Evolutionary conservation across 2,329 filamentous ascomycete species (phyloP), one percentile per base, ranked within the genome.

Genomic region (Microsporum ferrugineum): DNA sequence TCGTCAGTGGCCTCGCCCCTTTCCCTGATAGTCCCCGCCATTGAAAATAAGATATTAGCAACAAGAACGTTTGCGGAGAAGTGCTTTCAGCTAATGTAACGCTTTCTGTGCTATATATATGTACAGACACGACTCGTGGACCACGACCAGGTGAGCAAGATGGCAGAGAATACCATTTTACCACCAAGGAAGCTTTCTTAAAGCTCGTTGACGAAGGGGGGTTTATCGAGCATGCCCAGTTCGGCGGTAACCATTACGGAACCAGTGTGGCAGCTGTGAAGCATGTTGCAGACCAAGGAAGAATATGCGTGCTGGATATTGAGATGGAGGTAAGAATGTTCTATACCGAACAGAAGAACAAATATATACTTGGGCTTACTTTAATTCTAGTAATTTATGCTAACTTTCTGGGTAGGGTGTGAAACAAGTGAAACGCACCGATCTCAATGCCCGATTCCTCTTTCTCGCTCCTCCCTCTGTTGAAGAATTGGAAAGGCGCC

Each of bases 151-250:
- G 87, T 69, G 91, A 96, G 76, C 69, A 82, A 65, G 74, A 92
- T 71, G 90, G 88, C 70, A 79, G 84, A 47, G 84, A 95, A 75
- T 96, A 96, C 80, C 84, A 90, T 79, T 95, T 87, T 69, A 84
- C 87, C 14, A 81, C 79, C 23, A 82, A 80, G 72, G 81, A 83
- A 7, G 79, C 80, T 2, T 95, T 95, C 71, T 77, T 85, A 69
- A 77, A 80, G 49, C 80, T 94, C 63, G 84, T 90, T 60, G 78
- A 74, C n/a, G 73, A 83, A 62, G 80, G 83, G 61, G 88, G 85
- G 8, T 96, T 96, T 74, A 86, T 96, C 64, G 91, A 96, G 80
- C 84, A 88, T 77, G 91, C 91, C 60, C 79, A 87, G 72, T 96
- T 96, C 73, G 86, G 90, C 45, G 86, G 84, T 60, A 96, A 96